A percentile compares a stretch with the other conserved stretches of the same genome.
These are phyloP conservation scores for Crinitomyces ghanaensis DNA, from an alignment of 805 yeast species.

Conservation along the genomic window DNA sequence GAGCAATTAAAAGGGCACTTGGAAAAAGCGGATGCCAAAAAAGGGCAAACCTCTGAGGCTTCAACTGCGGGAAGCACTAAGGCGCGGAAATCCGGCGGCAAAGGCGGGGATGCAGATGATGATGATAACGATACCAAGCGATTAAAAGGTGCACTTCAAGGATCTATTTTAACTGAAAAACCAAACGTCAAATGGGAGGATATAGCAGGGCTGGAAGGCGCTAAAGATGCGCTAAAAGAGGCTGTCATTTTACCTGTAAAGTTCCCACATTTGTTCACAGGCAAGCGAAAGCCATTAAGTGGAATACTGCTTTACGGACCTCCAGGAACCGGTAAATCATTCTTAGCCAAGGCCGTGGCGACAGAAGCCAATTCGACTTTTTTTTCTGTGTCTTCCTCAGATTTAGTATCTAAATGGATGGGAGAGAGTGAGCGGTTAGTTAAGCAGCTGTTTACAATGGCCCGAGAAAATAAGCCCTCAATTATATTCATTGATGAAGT, in stretches of 20 bases:
- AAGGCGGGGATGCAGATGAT: constrained; percentile 40
- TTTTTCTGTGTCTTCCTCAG: constrained; percentile 92
- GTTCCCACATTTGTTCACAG: constrained; percentile 91
- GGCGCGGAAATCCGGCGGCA: constrained; percentile 33
- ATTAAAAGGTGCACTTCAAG: constrained; percentile 79
- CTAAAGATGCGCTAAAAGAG: constrained; percentile 93
- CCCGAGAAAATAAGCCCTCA: constrained; percentile 90
- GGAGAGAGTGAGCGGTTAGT: constrained; percentile 96
- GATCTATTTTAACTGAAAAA: constrained; percentile 81
- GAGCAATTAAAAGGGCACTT: constrained; percentile 85
- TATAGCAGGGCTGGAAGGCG: constrained; percentile 89
- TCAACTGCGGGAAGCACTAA: constrained; percentile 51
- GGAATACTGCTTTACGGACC: constrained; percentile 87
- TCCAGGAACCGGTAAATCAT: constrained; percentile 98
- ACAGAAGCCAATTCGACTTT: constrained; percentile 97
- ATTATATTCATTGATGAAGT: constrained; percentile 97
- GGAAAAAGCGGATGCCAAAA: constrained; percentile 42
- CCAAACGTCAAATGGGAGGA: constrained; percentile 94
- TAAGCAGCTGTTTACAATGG: constrained; percentile 89
- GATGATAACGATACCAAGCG: constrained; percentile 80
- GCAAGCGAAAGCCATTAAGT: constrained; percentile 83
- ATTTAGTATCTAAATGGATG: constrained; percentile 97
- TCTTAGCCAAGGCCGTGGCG: constrained; percentile 94
- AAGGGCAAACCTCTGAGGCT: constrained; percentile 40
- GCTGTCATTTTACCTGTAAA: constrained; percentile 94